Evolutionary conservation across 2,329 filamentous ascomycete genomes (phyloP).

Genomic region (Sclerotinia sclerotiorum): DNA sequence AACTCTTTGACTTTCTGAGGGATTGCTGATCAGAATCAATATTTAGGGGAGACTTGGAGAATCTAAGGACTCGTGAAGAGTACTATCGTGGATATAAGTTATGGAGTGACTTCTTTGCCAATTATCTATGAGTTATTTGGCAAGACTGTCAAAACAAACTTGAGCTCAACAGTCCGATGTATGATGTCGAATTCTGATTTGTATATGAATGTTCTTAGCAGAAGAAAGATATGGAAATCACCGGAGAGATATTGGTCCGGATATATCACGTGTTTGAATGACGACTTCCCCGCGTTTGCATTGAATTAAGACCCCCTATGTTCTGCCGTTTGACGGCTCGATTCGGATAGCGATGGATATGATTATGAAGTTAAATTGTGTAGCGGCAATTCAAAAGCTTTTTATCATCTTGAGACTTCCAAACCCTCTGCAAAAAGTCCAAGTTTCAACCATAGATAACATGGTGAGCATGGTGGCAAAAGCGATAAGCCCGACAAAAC

Average conservation of each 20-base stretch:
- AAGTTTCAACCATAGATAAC: no score
- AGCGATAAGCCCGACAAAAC: no score
- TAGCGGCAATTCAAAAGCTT: no score
- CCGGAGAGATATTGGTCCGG: neutral
- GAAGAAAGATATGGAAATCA: neutral
- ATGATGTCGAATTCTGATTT: neutral
- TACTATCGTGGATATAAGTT: conserved; percentile 24
- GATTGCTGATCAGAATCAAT: neutral
- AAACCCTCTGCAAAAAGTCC: no score
- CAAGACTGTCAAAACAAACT: neutral
- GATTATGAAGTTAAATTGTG: no score
- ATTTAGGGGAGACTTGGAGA: conserved; percentile 11
- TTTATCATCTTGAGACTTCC: no score
- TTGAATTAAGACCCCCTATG: no score
- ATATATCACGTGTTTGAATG: neutral
- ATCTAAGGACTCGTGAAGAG: conserved; percentile 14
- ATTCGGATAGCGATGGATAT: no score
- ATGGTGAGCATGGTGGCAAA: no score
- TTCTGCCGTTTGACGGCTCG: no score
- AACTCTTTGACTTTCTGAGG: neutral
- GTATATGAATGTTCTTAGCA: neutral
- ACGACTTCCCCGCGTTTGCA: no score
- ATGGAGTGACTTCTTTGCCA: conserved; percentile 10
- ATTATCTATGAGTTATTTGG: neutral
- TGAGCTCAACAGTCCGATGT: neutral